Percentiles rank a stretch among this genome's conserved stretches.
These are phyloP conservation scores for Ampelomyces quisqualis DNA, from an alignment of 2,329 filamentous ascomycete genomes.

Conservation along the genomic window DNA sequence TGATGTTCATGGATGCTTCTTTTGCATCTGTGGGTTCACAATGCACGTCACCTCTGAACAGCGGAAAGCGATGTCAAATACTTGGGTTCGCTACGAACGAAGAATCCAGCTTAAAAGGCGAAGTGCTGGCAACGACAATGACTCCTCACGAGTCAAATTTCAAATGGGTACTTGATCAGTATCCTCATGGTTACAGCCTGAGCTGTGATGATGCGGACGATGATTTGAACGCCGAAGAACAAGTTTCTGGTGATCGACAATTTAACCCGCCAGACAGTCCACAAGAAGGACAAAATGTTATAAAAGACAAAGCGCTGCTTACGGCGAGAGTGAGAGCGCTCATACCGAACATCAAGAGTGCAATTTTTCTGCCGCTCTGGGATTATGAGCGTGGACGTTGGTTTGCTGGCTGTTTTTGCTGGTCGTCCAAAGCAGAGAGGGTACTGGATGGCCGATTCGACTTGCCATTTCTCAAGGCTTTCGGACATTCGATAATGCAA, in stretches of 20 bases:
- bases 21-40: conserved; percentile 6
- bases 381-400: conserved; percentile 29
- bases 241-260: not conserved
- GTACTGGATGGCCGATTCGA: conserved; percentile 20
- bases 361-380: conserved; percentile 35
- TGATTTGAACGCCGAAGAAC: not conserved
- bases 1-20: conserved; percentile 24
- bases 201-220: conserved; percentile 4
- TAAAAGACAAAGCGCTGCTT: not conserved
- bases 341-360: conserved; percentile 38
- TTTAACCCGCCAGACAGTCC: not conserved
- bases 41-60: not conserved
- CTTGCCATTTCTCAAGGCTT: conserved; percentile 23
- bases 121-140: conserved; percentile 5
- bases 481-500: conserved; percentile 53
- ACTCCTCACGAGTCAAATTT: conserved; percentile 7
- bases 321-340: conserved; percentile 48
- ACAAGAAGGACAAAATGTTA: not conserved
- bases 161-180: conserved; percentile 8
- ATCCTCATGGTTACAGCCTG: conserved; percentile 9
- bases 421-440: conserved; percentile 21
- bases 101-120: conserved; percentile 1
- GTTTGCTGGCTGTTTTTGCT: conserved; percentile 29
- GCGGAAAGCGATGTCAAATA: conserved; percentile 14
- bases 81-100: conserved; percentile 15